Evolutionary conservation across 305 asterid species (phyloP).

Genomic region (Fraxinus angustifolia): DNA sequence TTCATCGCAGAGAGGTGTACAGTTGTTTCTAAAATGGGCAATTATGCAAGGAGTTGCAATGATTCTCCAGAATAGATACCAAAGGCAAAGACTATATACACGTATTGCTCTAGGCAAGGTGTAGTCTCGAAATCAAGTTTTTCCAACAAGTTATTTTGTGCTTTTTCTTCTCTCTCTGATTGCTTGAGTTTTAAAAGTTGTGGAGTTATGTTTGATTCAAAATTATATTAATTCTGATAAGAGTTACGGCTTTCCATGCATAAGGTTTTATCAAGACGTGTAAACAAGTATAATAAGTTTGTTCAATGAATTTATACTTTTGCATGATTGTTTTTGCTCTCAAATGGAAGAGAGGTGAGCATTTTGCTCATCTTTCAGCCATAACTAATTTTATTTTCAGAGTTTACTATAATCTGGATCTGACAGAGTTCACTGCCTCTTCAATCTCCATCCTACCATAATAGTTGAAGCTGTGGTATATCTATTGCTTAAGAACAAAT

Average conservation of each 20-base stretch:
- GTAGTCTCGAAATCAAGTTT: constrained; percentile 2
- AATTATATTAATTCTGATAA: not conserved
- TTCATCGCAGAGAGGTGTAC: constrained; percentile 74
- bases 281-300: not conserved
- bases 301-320: not conserved
- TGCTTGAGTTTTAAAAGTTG: not conserved
- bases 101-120: constrained; percentile 99
- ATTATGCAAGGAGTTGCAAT: constrained; percentile 97
- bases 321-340: not conserved
- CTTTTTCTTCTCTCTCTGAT: not conserved
- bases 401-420: not conserved
- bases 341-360: not conserved
- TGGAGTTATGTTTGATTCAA: not conserved
- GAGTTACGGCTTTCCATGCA: constrained; percentile 4
- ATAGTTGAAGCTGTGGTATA: not conserved
- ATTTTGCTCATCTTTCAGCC: constrained; percentile 1
- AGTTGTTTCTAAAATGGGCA: constrained; percentile 88
- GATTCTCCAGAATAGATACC: constrained; percentile 96
- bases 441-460: constrained; percentile 9
- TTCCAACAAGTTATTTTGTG: constrained; percentile 4
- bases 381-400: not conserved
- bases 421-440: constrained; percentile 1
- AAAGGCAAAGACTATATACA: constrained; percentile 93
- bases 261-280: not conserved
- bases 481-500: not conserved